Evolutionary conservation across 805 yeast species (phyloP), one percentile per base, ranked within the genome.

Genomic region (Starmera amethionina): DNA sequence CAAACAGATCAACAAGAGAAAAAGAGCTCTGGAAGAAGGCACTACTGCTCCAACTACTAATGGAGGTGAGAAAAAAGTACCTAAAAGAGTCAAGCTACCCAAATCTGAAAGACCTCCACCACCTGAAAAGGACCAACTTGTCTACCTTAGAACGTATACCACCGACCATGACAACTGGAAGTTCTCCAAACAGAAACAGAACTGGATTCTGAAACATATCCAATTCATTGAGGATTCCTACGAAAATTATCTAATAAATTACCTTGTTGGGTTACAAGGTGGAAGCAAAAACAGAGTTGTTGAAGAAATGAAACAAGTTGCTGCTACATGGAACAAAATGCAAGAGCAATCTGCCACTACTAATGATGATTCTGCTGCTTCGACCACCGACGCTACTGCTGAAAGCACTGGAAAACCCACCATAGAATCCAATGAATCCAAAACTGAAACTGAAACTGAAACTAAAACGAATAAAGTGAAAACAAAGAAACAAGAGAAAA

Each of bases 141-240:
- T 64, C 1, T 84, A 84, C 53, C 60, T 84, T 49, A 69, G 73
- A 42, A 79, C 72, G 40, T 85, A 69, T 51, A 55, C 62, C 4
- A 67, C 70, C 11, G 85, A 81, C 46, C 63, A 59, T 43, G 74
- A 62, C 0, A 67, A 70, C 43, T 85, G 95, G 95, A 85, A 85
- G 64, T 85, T 85, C 58, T 79, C 87, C 43, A 85, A 85, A 52
- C 89, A 80, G 64, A 84, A 85, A 47, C 95, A 85, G 59, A 84
- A 84, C 54, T 85, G 95, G 95, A 69, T 85, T 34, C 61, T 85
- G 46, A 78, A 77, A 52, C 77, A 84, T 55, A 59, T 82, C 29
- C 67, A 62, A 38, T 46, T 49, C 19, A 74, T 79, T 18, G 82
- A 79, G 3, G 63, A 61, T 0, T 61, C 65, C 9, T 83, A 81